Percentiles rank a stretch among this genome's conserved stretches.
Conservation (phyloP, 2,329 filamentous ascomycete species). For the Exserohilum turcica region DNA sequence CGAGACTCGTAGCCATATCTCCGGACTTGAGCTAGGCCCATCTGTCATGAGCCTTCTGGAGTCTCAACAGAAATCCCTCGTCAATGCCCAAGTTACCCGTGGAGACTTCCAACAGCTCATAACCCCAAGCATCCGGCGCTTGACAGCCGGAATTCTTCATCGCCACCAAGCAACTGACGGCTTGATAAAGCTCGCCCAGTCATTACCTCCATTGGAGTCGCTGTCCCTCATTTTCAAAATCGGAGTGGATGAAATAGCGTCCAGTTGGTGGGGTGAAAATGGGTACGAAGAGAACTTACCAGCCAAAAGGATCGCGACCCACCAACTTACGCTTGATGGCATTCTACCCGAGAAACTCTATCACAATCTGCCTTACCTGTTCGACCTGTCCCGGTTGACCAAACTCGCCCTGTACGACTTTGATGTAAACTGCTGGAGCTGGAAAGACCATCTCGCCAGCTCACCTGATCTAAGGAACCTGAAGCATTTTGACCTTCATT, state of each 20-base stretch:
- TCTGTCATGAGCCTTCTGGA: neutral
- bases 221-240: neutral
- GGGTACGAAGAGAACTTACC: neutral
- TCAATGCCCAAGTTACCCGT: neutral
- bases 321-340: neutral
- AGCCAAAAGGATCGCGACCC: neutral
- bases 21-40: neutral
- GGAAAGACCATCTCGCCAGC: neutral
- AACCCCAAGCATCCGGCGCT: neutral
- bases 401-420: neutral
- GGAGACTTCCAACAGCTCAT: neutral
- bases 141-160: neutral
- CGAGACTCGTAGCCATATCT: neutral
- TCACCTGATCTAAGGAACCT: neutral
- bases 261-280: neutral
- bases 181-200: neutral
- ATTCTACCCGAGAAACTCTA: slow-evolving; percentile 2
- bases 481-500: neutral
- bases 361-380: neutral
- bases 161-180: neutral
- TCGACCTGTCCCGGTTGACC: slow-evolving; percentile 8
- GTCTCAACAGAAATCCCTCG: neutral
- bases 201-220: slow-evolving; percentile 4
- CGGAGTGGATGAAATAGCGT: neutral
- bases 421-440: neutral